Evolutionary conservation across 164 flowering plant genomes (phyloP).

Genomic region (Tetrastigma voinierianum): DNA sequence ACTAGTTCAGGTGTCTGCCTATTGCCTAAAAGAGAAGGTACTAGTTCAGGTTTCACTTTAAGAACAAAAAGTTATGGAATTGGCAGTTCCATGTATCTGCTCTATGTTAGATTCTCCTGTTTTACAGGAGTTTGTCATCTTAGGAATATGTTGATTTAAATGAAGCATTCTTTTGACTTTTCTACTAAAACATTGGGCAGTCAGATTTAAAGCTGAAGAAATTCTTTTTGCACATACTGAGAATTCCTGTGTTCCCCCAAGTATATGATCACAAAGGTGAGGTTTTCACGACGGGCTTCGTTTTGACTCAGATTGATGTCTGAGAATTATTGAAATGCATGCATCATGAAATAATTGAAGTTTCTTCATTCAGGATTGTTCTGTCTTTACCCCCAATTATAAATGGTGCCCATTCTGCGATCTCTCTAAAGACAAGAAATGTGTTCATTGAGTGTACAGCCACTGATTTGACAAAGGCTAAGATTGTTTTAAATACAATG

Average conservation of each 20-base stretch:
- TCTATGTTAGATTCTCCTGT: not conserved
- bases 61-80: too few relatives aligned
- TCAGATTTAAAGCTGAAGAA: conserved; percentile 93
- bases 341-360: not conserved
- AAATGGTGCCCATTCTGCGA: conserved; percentile 95
- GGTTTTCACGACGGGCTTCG: not conserved
- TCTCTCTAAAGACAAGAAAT: conserved; percentile 76
- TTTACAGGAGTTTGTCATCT: not conserved
- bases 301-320: not conserved
- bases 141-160: too few relatives aligned
- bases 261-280: conserved; percentile 84
- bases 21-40: too few relatives aligned
- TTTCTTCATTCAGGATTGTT: conserved; percentile 68
- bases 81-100: too few relatives aligned
- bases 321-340: too few relatives aligned
- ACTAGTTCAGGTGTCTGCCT: too few relatives aligned
- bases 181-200: conserved; percentile 39
- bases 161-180: too few relatives aligned
- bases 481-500: conserved; percentile 90
- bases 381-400: conserved; percentile 93
- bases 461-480: conserved; percentile 92
- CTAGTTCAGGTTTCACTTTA: too few relatives aligned
- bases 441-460: conserved; percentile 97
- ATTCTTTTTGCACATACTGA: conserved; percentile 87
- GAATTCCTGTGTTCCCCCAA: conserved; percentile 83